Base-by-base conservation (phyloP, 2,329 filamentous ascomycete genomes). In the Colletotrichum sp. region DNA sequence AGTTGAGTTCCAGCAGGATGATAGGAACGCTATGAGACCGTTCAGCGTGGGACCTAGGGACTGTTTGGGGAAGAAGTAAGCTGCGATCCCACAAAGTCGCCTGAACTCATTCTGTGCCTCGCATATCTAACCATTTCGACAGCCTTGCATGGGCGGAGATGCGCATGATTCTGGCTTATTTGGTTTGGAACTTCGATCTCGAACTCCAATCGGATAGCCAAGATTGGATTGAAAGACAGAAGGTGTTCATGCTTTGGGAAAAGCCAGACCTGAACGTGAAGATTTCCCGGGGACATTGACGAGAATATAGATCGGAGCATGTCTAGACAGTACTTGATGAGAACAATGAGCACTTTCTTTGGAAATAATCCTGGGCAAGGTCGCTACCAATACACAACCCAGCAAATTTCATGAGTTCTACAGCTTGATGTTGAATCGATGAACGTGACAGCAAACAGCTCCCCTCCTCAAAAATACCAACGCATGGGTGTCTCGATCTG, bases 341-440 rank as follows among this genome's bases (percentile, higher is more conserved):
- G 39, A n/a, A 16, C 39, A 44, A 44, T 44, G 16, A 44, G 16
- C 2, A 18, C 39, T 8, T 44, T 44, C 39, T 44, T 44, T n/a
- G 39, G 0, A 1, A 9, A 18, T 10, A n/a, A 10, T 44, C 0
- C 16, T 6, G 39, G 5, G 8, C 8, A n/a, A 44, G 0, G 1
- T 18, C 8, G 15, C 39, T n/a, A n/a, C 0, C 39, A 44, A 10
- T n/a, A 44, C 16, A 44, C 16, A 10, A 4, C 8, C 0, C 8
- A 44, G 8, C 16, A n/a, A 18, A 44, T 44, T 5, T 44, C 18
- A 44, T 39, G 18, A 9, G 8, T 49, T 21, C n/a, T 21, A 21
- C 9, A 21, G 2, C 6, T 21, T 49, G 6, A 4, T 49, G 44
- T 21, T 21, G 2, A 6, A 7, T 12, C 18, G 6, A 49, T 21